phyloP scores from a whole-genome alignment of 345 rosid genomes.

The Salix arbutifolia region DNA sequence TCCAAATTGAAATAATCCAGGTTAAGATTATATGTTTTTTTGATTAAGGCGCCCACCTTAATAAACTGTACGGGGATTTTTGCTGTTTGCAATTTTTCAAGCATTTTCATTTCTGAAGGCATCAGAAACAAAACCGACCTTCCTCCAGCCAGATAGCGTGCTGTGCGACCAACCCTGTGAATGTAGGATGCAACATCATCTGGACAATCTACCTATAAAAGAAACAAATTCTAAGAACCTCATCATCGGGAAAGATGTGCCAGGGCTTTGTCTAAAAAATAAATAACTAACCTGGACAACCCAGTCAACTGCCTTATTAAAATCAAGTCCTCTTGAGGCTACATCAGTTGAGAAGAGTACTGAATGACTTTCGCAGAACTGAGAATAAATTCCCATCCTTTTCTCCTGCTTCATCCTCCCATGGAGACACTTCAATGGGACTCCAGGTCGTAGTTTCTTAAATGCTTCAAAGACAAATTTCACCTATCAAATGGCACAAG shows the following conservation, averaged over 20 bases:
- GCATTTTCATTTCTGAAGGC: constrained; percentile 93
- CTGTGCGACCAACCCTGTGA: constrained; percentile 97
- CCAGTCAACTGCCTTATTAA: constrained; percentile 92
- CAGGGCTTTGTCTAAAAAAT: neutral
- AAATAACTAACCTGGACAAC: constrained; percentile 71
- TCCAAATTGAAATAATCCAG: constrained; percentile 2
- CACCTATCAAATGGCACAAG: constrained; percentile 42
- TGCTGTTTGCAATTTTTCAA: constrained; percentile 69
- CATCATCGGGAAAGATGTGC: neutral
- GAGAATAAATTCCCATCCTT: constrained; percentile 75
- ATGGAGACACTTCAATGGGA: constrained; percentile 88
- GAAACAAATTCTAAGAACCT: constrained; percentile 10
- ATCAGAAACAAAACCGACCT: constrained; percentile 72
- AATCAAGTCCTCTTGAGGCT: constrained; percentile 94
- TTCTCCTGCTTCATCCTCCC: constrained; percentile 93
- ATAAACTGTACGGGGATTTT: constrained; percentile 64
- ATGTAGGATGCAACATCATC: constrained; percentile 90
- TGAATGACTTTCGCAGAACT: constrained; percentile 71
- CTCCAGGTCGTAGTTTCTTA: constrained; percentile 90
- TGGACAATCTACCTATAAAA: constrained; percentile 78
- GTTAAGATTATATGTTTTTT: neutral
- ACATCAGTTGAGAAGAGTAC: constrained; percentile 93
- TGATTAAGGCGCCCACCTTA: constrained; percentile 45
- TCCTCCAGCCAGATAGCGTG: constrained; percentile 72
- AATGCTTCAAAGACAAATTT: constrained; percentile 91